These are phyloP conservation scores for Cutaneotrichosporon daszewskae DNA, from an alignment of 1,284 basidiomycete genomes.

Conservation along the genomic window DNA sequence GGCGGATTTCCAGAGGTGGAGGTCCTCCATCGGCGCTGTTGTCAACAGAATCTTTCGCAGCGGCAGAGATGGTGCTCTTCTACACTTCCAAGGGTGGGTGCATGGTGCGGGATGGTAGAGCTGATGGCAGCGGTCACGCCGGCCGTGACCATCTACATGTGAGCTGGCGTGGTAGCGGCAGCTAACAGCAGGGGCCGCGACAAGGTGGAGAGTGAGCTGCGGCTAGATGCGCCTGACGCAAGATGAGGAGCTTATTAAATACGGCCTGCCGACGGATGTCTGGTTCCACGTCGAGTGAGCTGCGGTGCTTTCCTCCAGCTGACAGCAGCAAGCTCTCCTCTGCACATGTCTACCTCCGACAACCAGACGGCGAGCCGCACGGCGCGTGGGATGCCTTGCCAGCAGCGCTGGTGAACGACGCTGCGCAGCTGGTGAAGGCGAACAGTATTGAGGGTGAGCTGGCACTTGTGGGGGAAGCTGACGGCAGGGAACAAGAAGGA, in stretches of 20 bases:
- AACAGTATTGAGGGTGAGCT: conserved; percentile 86
- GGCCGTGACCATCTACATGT: conserved; percentile 73
- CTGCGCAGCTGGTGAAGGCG: conserved; percentile 92
- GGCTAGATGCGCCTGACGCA: conserved; percentile 6
- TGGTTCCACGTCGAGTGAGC: conserved; percentile 56
- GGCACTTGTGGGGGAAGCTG: not conserved
- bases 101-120: not conserved
- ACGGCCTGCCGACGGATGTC: conserved; percentile 60
- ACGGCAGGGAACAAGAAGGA: conserved; percentile 87
- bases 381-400: conserved; percentile 78
- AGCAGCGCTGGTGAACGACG: conserved; percentile 69
- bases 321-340: conserved; percentile 75
- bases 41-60: too few relatives aligned
- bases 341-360: conserved; percentile 87
- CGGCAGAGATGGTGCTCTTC: conserved; percentile 58
- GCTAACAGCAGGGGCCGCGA: conserved; percentile 64
- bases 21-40: not conserved
- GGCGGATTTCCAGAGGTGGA: not conserved
- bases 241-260: conserved; percentile 93
- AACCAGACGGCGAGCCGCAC: conserved; percentile 63
- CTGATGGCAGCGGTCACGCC: conserved; percentile 52
- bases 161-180: conserved; percentile 5
- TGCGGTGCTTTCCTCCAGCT: not conserved
- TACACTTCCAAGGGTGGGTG: conserved; percentile 53
- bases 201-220: conserved; percentile 81